Conservation (phyloP, 139 green algal genomes). For the Auxenochlorella protothecoides region DNA sequence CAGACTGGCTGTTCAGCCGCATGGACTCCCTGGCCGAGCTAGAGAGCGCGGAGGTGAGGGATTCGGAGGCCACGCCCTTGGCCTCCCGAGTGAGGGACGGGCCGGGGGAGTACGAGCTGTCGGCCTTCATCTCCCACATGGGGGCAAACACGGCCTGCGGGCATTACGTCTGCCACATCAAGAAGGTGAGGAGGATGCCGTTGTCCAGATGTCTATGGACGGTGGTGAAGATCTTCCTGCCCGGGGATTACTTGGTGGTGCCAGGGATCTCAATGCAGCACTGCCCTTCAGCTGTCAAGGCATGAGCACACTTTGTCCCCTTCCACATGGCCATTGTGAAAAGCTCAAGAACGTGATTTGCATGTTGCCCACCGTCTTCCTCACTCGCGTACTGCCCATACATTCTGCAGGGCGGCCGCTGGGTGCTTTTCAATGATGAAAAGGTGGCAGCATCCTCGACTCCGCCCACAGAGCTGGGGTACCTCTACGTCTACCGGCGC, state of each 20-base stretch:
- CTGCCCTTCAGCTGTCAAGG: too few relatives aligned
- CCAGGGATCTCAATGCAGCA: not conserved
- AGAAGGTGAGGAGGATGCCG: constrained; percentile 39
- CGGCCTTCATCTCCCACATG: constrained; percentile 91
- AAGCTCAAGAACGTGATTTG: not conserved
- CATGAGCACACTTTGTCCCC: too few relatives aligned
- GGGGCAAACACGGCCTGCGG: constrained; percentile 82
- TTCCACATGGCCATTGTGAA: not conserved
- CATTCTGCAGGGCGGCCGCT: constrained; percentile 38
- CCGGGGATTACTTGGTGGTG: not conserved
- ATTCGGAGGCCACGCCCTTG: not conserved
- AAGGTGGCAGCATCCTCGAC: constrained; percentile 84
- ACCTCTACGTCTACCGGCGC: constrained; percentile 88
- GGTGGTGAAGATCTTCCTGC: not conserved
- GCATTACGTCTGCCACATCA: constrained; percentile 94
- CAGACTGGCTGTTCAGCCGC: constrained; percentile 89
- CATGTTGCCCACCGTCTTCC: too few relatives aligned
- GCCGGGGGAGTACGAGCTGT: constrained; percentile 69
- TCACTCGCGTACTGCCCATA: not conserved
- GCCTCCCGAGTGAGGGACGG: constrained; percentile 35
- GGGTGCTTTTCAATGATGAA: constrained; percentile 96
- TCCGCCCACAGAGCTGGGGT: constrained; percentile 76
- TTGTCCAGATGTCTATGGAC: not conserved
- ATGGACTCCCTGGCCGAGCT: constrained; percentile 52
- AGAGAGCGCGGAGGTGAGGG: constrained; percentile 45